phyloP scores from a whole-genome alignment of 768 basidiomycete species.

The Boletus pseudo-olivaceus region DNA sequence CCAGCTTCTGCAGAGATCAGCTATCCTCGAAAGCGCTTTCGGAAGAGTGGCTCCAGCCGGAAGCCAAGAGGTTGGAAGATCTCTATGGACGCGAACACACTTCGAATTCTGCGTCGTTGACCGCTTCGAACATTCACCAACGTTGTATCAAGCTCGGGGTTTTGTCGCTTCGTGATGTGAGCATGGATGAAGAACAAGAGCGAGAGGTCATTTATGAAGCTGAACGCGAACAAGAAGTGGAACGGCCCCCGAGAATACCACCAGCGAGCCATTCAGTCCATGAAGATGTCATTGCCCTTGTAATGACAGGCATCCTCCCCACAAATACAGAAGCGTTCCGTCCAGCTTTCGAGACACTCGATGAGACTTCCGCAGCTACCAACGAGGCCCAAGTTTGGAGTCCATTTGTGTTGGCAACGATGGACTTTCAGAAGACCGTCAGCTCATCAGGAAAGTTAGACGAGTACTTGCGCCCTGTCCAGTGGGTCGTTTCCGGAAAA shows the following conservation, averaged over 20 bases:
- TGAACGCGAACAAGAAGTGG: constrained; percentile 39
- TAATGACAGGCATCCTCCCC: constrained; percentile 29
- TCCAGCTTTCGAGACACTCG: constrained; percentile 12
- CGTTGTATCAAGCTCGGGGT: constrained; percentile 20
- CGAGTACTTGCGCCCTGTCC: constrained; percentile 28
- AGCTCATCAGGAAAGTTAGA: not conserved
- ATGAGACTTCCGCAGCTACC: not conserved
- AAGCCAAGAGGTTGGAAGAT: constrained; percentile 36
- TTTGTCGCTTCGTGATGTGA: constrained; percentile 9
- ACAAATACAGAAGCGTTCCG: constrained; percentile 18
- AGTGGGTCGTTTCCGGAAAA: constrained; percentile 25
- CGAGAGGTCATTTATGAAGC: constrained; percentile 45
- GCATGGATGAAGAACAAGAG: constrained; percentile 49
- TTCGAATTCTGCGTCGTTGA: not conserved
- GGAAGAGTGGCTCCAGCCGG: constrained; percentile 38
- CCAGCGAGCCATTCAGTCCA: constrained; percentile 24
- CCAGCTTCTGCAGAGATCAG: constrained; percentile 6
- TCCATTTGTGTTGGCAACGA: constrained; percentile 12
- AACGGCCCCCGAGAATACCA: constrained; percentile 32
- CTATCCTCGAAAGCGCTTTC: constrained; percentile 1
- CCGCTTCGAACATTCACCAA: constrained; percentile 7
- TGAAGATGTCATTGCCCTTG: constrained; percentile 19
- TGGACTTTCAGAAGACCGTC: constrained; percentile 17
- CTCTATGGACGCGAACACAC: constrained; percentile 26
- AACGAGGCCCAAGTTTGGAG: constrained; percentile 24